Conservation (phyloP, 1,284 basidiomycete species). For the Sparassis latifolia region DNA sequence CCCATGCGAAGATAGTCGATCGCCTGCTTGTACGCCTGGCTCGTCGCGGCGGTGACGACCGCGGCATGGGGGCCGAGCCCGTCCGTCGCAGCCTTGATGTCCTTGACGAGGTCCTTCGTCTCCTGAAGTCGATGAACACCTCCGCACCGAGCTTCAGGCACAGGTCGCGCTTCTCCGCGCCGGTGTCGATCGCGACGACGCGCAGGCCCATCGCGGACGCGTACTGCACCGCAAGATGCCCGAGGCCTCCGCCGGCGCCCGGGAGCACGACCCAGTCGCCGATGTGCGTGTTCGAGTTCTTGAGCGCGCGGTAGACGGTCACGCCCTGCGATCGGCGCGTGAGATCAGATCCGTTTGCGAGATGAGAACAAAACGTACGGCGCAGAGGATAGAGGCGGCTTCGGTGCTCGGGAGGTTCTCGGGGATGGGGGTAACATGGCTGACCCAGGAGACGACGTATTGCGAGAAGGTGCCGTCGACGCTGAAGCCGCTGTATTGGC, state of each 20-base stretch:
- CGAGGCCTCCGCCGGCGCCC: conserved; percentile 73
- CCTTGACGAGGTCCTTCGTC: conserved; percentile 52
- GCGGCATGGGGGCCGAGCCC: conserved; percentile 74
- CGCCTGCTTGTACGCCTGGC: conserved; percentile 66
- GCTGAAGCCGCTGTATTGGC: conserved; percentile 64
- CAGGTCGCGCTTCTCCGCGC: conserved; percentile 70
- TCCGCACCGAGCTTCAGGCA: conserved; percentile 69
- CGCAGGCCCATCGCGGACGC: conserved; percentile 71
- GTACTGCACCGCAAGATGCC: conserved; percentile 74
- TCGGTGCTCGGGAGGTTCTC: conserved; percentile 55
- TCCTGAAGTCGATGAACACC: conserved; percentile 78
- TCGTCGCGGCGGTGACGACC: conserved; percentile 56
- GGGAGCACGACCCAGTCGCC: conserved; percentile 81
- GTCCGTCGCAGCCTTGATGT: conserved; percentile 58
- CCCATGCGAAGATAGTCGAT: conserved; percentile 67
- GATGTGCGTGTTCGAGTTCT: conserved; percentile 61
- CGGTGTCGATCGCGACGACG: conserved; percentile 77
- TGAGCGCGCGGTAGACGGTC: conserved; percentile 82
- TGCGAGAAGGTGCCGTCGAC: conserved; percentile 83
- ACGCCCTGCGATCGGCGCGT: conserved; percentile 41
- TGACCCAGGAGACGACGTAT: conserved; percentile 46
- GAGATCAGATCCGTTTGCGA: background rate
- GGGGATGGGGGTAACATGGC: conserved; percentile 69
- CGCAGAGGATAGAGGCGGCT: conserved; percentile 81
- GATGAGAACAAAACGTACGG: conserved; percentile 35